A percentile compares a stretch with the other conserved stretches of the same genome.
phyloP scores from a whole-genome alignment of 2,329 filamentous ascomycete genomes.

The Chrysoporthe puriensis region DNA sequence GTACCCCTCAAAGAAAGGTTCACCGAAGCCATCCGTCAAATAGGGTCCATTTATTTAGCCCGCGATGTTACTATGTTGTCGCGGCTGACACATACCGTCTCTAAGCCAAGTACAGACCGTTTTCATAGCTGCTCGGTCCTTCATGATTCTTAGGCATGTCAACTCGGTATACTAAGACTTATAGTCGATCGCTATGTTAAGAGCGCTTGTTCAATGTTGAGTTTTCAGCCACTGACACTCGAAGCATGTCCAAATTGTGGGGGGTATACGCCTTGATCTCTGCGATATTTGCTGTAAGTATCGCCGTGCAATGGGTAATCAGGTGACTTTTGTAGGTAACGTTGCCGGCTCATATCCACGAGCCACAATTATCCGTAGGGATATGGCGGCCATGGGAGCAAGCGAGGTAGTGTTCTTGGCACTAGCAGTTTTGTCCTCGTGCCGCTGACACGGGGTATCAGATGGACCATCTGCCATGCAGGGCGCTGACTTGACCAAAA shows the following conservation, averaged over 20 bases:
- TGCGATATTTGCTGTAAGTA: neutral
- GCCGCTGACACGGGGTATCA: slow-evolving; percentile 10
- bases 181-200: too few species aligned
- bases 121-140: too few species aligned
- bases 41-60: neutral
- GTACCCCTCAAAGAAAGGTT: neutral
- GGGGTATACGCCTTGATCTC: neutral
- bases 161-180: too few species aligned
- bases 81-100: too few species aligned
- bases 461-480: slow-evolving; percentile 6
- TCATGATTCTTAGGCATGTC: too few species aligned
- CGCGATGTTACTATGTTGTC: neutral
- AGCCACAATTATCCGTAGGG: neutral
- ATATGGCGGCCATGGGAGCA: neutral
- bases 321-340: neutral
- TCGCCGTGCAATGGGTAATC: too few species aligned
- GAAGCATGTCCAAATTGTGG: too few species aligned
- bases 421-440: slow-evolving; percentile 4
- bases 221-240: too few species aligned
- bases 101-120: too few species aligned
- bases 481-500: neutral
- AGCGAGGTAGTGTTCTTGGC: slow-evolving; percentile 12
- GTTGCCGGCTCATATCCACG: neutral
- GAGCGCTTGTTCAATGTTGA: too few species aligned
- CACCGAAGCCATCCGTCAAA: neutral